Evolutionary conservation across 192 early-diverging fungal genomes (phyloP), one percentile per base, ranked within the genome.

Genomic region (Chytriomyces sp.): DNA sequence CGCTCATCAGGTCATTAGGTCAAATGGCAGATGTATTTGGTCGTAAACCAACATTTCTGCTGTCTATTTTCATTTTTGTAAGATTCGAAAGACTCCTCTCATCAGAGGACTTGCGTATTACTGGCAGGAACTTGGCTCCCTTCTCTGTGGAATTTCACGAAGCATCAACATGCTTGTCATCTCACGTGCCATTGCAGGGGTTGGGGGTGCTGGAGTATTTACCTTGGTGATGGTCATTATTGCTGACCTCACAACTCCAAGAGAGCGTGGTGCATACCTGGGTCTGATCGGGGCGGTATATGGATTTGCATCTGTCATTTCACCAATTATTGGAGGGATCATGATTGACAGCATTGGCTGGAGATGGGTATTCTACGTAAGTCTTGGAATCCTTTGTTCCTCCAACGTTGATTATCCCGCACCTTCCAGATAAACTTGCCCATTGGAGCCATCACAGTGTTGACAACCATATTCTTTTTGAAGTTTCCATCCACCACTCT

Each of bases 161-260:
- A 53, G 30, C 49, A 84, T 83, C 14, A 90, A 92, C 60, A 85
- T 86, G 58, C 92, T 90, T 0, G 89, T 96, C 56, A 81, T 94
- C 32, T 83, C 86, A 8, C 91, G 91, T 0, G 82, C 87, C 2
- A 80, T 93, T 49, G 84, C 86, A 10, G 82, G 77, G 0, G 91
- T 96, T 52, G 86, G 93, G 40, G 94, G 89, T 26, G 90, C 90
- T 22, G 94, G 93, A 7, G 83, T 95, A 26, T 80, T 92, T 67
- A 80, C 89, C 1, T 79, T 94, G 61, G 90, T 90, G 5, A 85
- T 96, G 34, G 88, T 95, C 39, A 91, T 94, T 38, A 85, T 96
- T 44, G 84, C 92, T 2, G 95, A 96, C 58, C 78, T 97, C 55
- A 84, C 93, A 22, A 82, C 90, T 26, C 7, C 71, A 12, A 17